Evolutionary conservation across 305 asterid genomes (phyloP).

Genomic region (Solanum aculeatissimum): DNA sequence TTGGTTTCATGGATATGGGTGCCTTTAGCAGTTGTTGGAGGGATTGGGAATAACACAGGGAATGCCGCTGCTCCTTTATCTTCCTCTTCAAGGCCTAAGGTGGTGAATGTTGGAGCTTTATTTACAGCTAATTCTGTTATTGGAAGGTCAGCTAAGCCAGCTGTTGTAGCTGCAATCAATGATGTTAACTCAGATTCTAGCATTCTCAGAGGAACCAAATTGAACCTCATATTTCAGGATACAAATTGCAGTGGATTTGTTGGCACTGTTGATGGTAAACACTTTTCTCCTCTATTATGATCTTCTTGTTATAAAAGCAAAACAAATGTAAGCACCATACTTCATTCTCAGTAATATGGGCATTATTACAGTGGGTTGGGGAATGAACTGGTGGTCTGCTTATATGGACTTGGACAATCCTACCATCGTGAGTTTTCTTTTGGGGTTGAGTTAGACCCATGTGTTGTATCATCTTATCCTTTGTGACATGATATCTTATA

Average conservation of each 20-base stretch:
- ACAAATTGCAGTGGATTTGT: constrained; percentile 76
- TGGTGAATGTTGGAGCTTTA: constrained; percentile 60
- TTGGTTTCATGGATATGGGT: constrained; percentile 25
- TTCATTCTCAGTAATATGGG: background rate
- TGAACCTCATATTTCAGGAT: constrained; percentile 51
- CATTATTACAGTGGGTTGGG: background rate
- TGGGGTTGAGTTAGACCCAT: background rate
- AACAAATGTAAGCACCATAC: background rate
- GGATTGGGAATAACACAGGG: constrained; percentile 1
- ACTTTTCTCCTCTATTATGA: background rate
- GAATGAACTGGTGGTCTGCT: background rate
- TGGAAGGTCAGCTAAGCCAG: constrained; percentile 59
- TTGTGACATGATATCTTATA: background rate
- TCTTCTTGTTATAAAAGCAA: background rate
- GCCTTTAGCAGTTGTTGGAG: constrained; percentile 22
- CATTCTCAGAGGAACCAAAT: constrained; percentile 30
- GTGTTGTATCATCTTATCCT: background rate
- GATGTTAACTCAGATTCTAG: constrained; percentile 52
- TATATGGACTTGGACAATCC: background rate
- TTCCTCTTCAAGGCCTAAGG: constrained; percentile 17
- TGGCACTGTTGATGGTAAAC: constrained; percentile 72
- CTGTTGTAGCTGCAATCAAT: constrained; percentile 54
- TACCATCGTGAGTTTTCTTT: background rate
- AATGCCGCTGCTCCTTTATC: constrained; percentile 13
- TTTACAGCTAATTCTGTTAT: constrained; percentile 53